A percentile compares a stretch with the other conserved stretches of the same genome.
phyloP scores from a whole-genome alignment of 192 early-diverging fungal species.

The Paraglomus brasilianum region DNA sequence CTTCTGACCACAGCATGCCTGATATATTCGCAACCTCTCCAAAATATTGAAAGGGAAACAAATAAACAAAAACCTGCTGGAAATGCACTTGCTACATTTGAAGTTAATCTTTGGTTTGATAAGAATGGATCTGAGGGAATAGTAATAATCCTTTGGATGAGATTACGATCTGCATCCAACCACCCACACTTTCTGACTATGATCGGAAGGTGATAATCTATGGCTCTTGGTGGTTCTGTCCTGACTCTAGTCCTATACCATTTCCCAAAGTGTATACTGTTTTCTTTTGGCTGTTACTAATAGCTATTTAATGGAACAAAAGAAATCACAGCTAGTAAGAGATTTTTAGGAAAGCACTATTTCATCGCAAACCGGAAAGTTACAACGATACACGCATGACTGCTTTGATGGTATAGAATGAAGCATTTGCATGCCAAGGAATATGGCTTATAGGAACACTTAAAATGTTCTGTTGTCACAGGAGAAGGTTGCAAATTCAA shows the following conservation, averaged over 20 bases:
- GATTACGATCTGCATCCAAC: no score
- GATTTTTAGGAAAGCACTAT: no score
- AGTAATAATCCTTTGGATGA: not conserved
- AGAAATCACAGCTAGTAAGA: no score
- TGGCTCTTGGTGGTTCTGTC: constrained; percentile 4
- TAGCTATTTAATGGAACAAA: no score
- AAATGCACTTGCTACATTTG: constrained; percentile 6
- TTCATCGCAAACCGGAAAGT: no score
- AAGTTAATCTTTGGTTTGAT: constrained; percentile 11
- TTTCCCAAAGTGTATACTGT: not conserved
- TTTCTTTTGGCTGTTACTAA: constrained; percentile 3
- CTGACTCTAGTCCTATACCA: not conserved
- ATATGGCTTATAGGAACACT: no score
- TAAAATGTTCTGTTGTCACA: no score
- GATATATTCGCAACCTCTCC: constrained; percentile 22
- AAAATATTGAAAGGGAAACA: not conserved
- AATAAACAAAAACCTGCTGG: not conserved
- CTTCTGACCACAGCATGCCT: constrained; percentile 6
- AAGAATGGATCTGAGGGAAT: constrained; percentile 1
- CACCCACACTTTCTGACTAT: no score
- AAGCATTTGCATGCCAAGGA: no score
- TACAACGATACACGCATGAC: no score
- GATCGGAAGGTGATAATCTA: constrained; percentile 3
- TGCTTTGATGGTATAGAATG: no score
- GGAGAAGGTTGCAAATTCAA: no score